These are phyloP conservation scores for Lachnellula suecica DNA, from an alignment of 2,329 filamentous ascomycete species.

Conservation along the genomic window DNA sequence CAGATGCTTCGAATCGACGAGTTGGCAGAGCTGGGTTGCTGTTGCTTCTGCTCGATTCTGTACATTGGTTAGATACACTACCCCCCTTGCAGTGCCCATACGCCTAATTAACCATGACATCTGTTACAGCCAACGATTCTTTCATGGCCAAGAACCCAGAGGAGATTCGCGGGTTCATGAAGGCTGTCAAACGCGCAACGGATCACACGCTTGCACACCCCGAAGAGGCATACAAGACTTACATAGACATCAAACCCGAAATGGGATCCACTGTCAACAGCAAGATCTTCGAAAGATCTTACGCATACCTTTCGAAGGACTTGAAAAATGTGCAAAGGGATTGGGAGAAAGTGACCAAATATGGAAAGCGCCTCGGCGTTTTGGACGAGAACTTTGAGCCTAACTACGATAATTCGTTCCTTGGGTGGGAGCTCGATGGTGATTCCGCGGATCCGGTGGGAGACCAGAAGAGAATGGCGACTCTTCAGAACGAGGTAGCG, in stretches of 20 bases:
- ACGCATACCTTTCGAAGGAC: conserved; percentile 73
- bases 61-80: conserved; percentile 66
- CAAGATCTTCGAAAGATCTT: conserved; percentile 79
- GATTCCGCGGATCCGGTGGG: conserved; percentile 67
- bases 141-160: conserved; percentile 68
- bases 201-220: conserved; percentile 68
- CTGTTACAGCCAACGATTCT: conserved; percentile 54
- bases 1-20: conserved; percentile 82
- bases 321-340: conserved; percentile 73
- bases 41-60: conserved; percentile 80
- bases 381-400: conserved; percentile 61
- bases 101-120: neutral
- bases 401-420: conserved; percentile 74
- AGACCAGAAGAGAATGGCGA: conserved; percentile 74
- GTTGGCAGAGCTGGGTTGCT: conserved; percentile 76
- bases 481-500: conserved; percentile 67
- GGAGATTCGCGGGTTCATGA: conserved; percentile 66
- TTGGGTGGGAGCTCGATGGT: conserved; percentile 63
- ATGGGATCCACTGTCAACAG: conserved; percentile 69
- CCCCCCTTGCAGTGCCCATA: neutral
- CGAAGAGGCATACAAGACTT: conserved; percentile 63
- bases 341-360: conserved; percentile 75
- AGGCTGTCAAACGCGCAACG: conserved; percentile 72
- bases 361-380: conserved; percentile 72
- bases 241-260: conserved; percentile 69